Base-by-base conservation (phyloP, 345 rosid species). In the Citrus sinensis region DNA sequence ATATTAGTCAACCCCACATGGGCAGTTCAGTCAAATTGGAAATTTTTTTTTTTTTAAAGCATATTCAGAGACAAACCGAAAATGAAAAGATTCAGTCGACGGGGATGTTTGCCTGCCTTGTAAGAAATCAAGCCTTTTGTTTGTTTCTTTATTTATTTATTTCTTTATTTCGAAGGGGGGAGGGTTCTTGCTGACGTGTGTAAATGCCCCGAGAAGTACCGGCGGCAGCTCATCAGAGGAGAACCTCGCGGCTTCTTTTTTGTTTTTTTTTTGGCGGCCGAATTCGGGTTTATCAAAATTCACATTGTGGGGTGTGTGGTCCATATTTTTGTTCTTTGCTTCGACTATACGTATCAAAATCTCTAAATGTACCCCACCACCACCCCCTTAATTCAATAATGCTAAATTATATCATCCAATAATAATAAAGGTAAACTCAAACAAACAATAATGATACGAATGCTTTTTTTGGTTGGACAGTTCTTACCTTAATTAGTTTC, bases 51-150 rank as follows among this genome's bases (percentile, higher is more conserved):
- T 22, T 58, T 58, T 7, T 0, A 39, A 39, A 39, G 2, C 10
- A 7, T 7, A 7, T 22, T 58, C 4, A 60, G 39, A 60, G 46
- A 11, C 34, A 70, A 46, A 69, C 55, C 25, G 16, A 40, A 46
- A 37, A 65, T 16, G 46, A 39, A 7, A 63, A 68, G 29, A 74
- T 20, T 30, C 62, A 10, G 30, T 46, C 3, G 51, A 46, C 51
- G 17, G 35, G 82, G 82, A 78, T 80, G 83, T 74, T 71, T 75
- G 82, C 76, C 66, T 75, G 79, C 19, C 71, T 7, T 11, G 37
- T 39, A 69, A 69, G 68, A 69, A 77, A 77, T 40, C 60, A 34
- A 40, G 80, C 42, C 25, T 54, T 9, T 14, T 56, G 17, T 58
- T 55, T 55, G 5, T 55, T 5, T 10, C 2, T 29, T 9, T 22